Percentiles rank a stretch among this genome's conserved stretches.
phyloP scores from a whole-genome alignment of 305 asterid genomes.

The Salvia sclarea region DNA sequence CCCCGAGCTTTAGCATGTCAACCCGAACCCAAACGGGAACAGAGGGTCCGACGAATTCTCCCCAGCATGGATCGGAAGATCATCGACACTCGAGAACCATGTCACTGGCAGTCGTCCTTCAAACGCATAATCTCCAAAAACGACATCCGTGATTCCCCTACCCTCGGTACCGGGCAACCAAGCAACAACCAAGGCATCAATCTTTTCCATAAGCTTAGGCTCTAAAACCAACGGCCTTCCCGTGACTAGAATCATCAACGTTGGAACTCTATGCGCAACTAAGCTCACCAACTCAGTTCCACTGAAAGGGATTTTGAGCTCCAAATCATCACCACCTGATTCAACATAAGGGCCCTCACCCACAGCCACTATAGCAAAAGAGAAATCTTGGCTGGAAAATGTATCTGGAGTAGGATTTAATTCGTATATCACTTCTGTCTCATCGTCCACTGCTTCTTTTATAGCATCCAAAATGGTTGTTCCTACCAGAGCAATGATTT shows the following conservation, averaged over 20 bases:
- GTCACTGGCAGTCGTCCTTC: slow-evolving; percentile 77
- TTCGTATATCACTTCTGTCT: slow-evolving; percentile 65
- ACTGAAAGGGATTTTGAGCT: slow-evolving; percentile 61
- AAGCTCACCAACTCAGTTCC: slow-evolving; percentile 58
- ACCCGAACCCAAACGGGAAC: slow-evolving; percentile 74
- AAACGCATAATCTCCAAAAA: slow-evolving; percentile 71
- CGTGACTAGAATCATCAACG: slow-evolving; percentile 62
- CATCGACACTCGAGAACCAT: slow-evolving; percentile 75
- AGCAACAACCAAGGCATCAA: slow-evolving; percentile 71
- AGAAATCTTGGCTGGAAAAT: slow-evolving; percentile 57
- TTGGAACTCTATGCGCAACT: slow-evolving; percentile 73
- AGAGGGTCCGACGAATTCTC: slow-evolving; percentile 54
- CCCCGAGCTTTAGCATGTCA: slow-evolving; percentile 36
- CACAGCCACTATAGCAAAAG: slow-evolving; percentile 67
- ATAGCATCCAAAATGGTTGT: slow-evolving; percentile 85
- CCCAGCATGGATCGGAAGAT: slow-evolving; percentile 57
- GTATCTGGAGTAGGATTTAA: slow-evolving; percentile 59
- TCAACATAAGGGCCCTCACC: slow-evolving; percentile 91
- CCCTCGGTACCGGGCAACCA: slow-evolving; percentile 96
- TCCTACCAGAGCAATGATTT: slow-evolving; percentile 44
- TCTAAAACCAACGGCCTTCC: slow-evolving; percentile 81
- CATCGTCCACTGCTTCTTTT: slow-evolving; percentile 55
- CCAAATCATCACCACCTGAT: slow-evolving; percentile 70
- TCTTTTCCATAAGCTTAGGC: slow-evolving; percentile 58
- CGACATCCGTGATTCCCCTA: slow-evolving; percentile 71